Base-by-base conservation (phyloP, 305 asterid species). In the Salvia sclarea region DNA sequence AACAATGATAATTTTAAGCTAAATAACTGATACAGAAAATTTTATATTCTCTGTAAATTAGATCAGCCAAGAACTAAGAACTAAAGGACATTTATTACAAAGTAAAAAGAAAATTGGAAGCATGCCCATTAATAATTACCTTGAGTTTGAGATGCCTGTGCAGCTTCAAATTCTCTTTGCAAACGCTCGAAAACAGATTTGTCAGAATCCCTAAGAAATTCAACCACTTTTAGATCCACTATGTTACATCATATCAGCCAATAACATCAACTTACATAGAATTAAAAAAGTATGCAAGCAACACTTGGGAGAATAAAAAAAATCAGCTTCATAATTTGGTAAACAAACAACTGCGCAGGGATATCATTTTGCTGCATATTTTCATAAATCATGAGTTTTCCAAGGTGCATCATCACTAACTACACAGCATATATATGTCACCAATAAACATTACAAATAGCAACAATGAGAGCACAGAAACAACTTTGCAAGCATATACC, bases 141-240 rank as follows among this genome's bases (percentile, higher is more conserved):
- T 89, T 84, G 95, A 58, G 93, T 86, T 77, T 91, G 97, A 78
- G 93, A 85, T 69, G 89, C 88, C 38, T 85, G 91, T 3, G 95
- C 96, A 68, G 85, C 89, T 78, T 89, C 94, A 80, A 94, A 94
- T 77, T 91, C 99, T 76, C 85, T 85, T 62, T 87, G 95, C 80
- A 94, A 65, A 58, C 98, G 96, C 82, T 89, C 95, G 76, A 89
- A 91, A 64, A 89, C 75, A 33, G 84, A 81, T 86, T 88, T 94
- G 76, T 94, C 99, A 62, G 98, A 91, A 79, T 94, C 99, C 90
- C 99, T 91, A 75, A 40, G 53, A 53, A 77, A 57, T 47, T 41
- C 47, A 71, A 56, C 70, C 79, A 65, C 57, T 61, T 68, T 72
- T 52, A 73, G 84, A 61, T 65, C 33, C 37, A 64, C 24, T 20